Conservation (phyloP, 2,329 filamentous ascomycete genomes). For the Xylaria arbuscula region DNA sequence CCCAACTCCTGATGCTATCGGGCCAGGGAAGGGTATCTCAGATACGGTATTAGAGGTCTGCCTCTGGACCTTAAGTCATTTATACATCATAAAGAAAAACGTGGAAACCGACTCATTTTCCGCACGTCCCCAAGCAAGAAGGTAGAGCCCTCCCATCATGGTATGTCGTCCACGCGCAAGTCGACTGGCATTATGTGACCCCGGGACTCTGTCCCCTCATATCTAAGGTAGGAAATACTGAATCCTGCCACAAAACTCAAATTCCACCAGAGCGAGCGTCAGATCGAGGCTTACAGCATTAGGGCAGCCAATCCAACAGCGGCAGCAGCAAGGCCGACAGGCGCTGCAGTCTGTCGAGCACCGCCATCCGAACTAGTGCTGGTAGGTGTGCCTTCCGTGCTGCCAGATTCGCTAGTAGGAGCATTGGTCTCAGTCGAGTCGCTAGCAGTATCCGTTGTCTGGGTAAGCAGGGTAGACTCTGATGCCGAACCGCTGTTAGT, state of each 20-base stretch:
- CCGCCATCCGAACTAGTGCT: constrained; percentile 23
- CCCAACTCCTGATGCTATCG: constrained; percentile 46
- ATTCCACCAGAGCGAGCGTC: constrained; percentile 24
- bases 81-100: constrained; percentile 49
- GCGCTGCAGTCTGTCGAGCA: constrained; percentile 46
- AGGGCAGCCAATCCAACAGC: constrained; percentile 48
- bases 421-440: constrained; percentile 41
- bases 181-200: constrained; percentile 44
- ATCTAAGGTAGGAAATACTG: constrained; percentile 41
- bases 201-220: constrained; percentile 37
- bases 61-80: constrained; percentile 44
- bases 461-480: constrained; percentile 37
- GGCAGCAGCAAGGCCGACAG: constrained; percentile 46
- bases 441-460: constrained; percentile 39
- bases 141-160: constrained; percentile 39
- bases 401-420: constrained; percentile 25
- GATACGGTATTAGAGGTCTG: constrained; percentile 46
- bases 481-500: constrained; percentile 40
- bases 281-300: constrained; percentile 41
- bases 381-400: constrained; percentile 24
- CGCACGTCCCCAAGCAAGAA: constrained; percentile 40
- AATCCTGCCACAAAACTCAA: constrained; percentile 38
- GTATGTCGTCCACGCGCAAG: constrained; percentile 39
- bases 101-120: constrained; percentile 41
- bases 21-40: constrained; percentile 48